phyloP scores from a whole-genome alignment of 306 rosid genomes.

The Glycine latifolia region DNA sequence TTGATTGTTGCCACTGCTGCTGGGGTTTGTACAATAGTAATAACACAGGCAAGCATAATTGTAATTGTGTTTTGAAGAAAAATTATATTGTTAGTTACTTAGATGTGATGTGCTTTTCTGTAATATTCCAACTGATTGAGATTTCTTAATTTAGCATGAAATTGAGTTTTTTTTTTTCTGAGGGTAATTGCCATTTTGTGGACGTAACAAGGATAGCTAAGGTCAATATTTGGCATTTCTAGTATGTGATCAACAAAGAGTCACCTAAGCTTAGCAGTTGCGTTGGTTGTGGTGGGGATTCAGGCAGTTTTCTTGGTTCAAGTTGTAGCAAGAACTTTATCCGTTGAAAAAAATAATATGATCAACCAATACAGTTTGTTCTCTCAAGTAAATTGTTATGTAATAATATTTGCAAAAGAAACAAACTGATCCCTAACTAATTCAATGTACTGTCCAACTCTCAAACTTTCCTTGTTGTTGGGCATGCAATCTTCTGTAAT shows the following conservation, averaged over 20 bases:
- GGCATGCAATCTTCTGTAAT: conserved; percentile 23
- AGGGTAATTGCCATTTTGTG: conserved; percentile 21
- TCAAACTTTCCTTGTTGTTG: conserved; percentile 9
- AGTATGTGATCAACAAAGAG: conserved; percentile 23
- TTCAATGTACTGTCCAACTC: background rate
- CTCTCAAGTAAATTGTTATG: conserved; percentile 2
- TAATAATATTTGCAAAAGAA: conserved; percentile 22
- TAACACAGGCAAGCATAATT: conserved; percentile 68
- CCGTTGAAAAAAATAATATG: background rate
- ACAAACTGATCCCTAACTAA: background rate
- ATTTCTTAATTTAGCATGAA: too few relatives aligned
- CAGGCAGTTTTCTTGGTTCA: background rate
- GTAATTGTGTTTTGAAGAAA: conserved; percentile 4
- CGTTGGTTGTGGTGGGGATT: background rate
- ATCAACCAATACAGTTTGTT: background rate
- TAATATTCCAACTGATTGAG: too few relatives aligned
- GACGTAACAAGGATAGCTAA: background rate
- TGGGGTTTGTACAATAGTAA: conserved; percentile 80
- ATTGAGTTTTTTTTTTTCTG: background rate
- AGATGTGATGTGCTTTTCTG: conserved; percentile 15
- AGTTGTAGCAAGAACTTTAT: conserved; percentile 1
- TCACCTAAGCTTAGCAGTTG: conserved; percentile 9
- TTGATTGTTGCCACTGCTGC: conserved; percentile 86
- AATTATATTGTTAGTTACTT: conserved; percentile 13
- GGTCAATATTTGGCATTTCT: conserved; percentile 29